These are phyloP conservation scores for Berkeleyomyces basicola DNA, from an alignment of 2,329 filamentous ascomycete genomes.

Conservation along the genomic window DNA sequence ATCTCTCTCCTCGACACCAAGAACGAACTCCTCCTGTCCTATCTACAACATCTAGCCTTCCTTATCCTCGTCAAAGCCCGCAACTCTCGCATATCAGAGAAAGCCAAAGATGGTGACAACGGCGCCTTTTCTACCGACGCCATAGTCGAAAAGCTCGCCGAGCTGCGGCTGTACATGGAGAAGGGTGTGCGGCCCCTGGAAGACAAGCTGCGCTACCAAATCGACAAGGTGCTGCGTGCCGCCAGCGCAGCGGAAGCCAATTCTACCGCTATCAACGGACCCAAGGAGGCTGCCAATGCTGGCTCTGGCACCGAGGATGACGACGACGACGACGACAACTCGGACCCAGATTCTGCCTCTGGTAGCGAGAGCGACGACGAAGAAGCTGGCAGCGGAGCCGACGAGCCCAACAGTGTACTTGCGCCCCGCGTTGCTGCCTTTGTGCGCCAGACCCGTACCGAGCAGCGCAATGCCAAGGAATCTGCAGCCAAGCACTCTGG, in stretches of 20 bases:
- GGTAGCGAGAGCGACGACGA: slow-evolving; percentile 19
- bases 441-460: slow-evolving; percentile 8
- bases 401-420: slow-evolving; percentile 12
- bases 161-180: slow-evolving; percentile 82
- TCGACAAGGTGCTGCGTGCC: slow-evolving; percentile 82
- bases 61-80: slow-evolving; percentile 68
- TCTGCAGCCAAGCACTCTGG: slow-evolving; percentile 15
- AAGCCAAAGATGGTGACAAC: not conserved
- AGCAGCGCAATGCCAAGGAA: slow-evolving; percentile 12
- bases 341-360: slow-evolving; percentile 21
- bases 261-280: slow-evolving; percentile 3
- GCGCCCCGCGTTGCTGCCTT: slow-evolving; percentile 10
- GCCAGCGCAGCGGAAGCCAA: slow-evolving; percentile 54
- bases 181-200: slow-evolving; percentile 83
- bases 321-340: slow-evolving; percentile 23
- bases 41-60: slow-evolving; percentile 86
- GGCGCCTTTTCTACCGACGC: slow-evolving; percentile 18
- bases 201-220: slow-evolving; percentile 80
- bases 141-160: slow-evolving; percentile 73
- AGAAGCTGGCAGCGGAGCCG: slow-evolving; percentile 15
- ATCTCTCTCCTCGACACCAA: slow-evolving; percentile 92
- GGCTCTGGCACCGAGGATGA: slow-evolving; percentile 19
- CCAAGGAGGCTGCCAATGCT: slow-evolving; percentile 7
- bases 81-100: slow-evolving; percentile 23
- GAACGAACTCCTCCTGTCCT: slow-evolving; percentile 92